phyloP scores from a whole-genome alignment of 2,329 filamentous ascomycete genomes.

The Pseudogymnoascus sp. region DNA sequence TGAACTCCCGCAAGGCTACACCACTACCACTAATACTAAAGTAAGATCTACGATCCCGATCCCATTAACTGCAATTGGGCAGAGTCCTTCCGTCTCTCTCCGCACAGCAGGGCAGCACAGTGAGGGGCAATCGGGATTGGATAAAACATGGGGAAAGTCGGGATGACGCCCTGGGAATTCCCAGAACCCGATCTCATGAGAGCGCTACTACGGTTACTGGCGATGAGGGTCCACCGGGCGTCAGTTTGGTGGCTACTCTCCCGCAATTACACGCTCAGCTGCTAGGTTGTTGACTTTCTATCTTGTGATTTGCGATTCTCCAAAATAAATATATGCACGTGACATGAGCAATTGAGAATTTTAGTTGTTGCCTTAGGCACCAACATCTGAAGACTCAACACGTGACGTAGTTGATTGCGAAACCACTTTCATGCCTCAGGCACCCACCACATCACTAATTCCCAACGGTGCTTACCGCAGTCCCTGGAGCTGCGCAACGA shows the following conservation, averaged over 20 bases:
- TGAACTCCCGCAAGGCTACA: neutral
- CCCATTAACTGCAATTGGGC: constrained; percentile 2
- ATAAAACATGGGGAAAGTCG: neutral
- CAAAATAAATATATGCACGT: neutral
- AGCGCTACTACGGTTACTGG: neutral
- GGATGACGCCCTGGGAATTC: neutral
- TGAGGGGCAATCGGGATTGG: constrained; percentile 1
- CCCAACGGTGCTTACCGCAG: neutral
- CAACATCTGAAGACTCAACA: neutral
- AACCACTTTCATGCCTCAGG: neutral
- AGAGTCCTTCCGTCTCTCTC: neutral
- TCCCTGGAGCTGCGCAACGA: constrained; percentile 2
- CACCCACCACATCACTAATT: neutral
- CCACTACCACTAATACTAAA: neutral
- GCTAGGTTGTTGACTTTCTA: neutral
- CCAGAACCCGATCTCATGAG: neutral
- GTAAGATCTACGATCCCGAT: constrained; percentile 1
- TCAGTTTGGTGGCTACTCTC: neutral
- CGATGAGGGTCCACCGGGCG: neutral
- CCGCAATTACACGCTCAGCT: neutral
- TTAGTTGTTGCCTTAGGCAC: neutral
- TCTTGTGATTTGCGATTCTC: neutral
- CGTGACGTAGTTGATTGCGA: neutral
- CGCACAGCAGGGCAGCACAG: neutral
- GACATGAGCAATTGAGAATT: neutral